These are phyloP conservation scores for Zychaea mexicana DNA, from an alignment of 371 early-diverging fungal genomes.

Conservation along the genomic window DNA sequence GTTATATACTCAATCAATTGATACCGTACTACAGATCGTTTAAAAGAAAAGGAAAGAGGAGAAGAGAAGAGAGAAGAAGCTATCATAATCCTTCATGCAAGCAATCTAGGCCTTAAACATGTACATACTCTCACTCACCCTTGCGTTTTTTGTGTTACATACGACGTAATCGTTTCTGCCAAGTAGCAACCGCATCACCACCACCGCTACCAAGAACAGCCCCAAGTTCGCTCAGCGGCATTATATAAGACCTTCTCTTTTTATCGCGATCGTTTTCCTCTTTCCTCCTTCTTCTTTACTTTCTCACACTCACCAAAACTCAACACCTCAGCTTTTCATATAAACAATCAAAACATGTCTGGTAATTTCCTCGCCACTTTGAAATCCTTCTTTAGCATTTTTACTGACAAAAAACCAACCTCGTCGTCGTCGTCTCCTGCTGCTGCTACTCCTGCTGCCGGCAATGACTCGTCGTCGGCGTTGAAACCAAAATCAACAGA, in stretches of 20 bases:
- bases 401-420: neutral
- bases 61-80: no score
- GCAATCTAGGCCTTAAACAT: no score
- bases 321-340: neutral
- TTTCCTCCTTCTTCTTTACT: neutral
- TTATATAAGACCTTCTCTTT: neutral
- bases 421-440: neutral
- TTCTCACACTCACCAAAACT: neutral
- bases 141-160: no score
- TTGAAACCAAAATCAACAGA: constrained; percentile 18
- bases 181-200: no score
- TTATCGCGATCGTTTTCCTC: neutral
- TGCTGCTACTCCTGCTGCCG: neutral
- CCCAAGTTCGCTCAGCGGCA: no score
- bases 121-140: no score
- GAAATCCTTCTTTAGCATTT: neutral
- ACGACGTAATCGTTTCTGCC: neutral
- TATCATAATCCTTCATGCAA: no score
- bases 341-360: neutral
- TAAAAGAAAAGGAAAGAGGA: no score
- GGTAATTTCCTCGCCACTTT: neutral
- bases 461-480: no score
- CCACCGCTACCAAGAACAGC: no score
- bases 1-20: no score
- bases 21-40: no score